Base-by-base conservation (phyloP, 805 yeast species). In the Pichia paraexigua region DNA sequence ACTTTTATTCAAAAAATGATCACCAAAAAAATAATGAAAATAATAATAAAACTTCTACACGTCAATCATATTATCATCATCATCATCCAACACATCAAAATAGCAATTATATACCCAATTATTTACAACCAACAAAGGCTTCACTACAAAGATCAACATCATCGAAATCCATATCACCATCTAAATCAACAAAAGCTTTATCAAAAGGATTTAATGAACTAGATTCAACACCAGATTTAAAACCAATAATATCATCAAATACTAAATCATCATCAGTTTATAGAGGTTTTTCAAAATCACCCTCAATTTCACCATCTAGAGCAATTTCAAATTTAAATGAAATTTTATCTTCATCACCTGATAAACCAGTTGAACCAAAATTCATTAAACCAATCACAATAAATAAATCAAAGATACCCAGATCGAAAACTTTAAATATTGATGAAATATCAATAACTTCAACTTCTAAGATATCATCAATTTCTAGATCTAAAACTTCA, bases 101-200 rank as follows among this genome's bases (percentile, higher is more conserved):
- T 41, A 49, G 12, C 40, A 46, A 41, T 30, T 30, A 30, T n/a
- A 40, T 56, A 9, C 63, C 63, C 18, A 54, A 56, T 3, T 60
- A 60, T 47, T 48, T 60, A 28, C 47, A 54, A n/a, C 63, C 63
- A 5, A 60, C 63, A 11, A 57, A 54, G 24, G 51, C 63, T 1
- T 60, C 61, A 13, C 20, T 57, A 27, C 56, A 53, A 44, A 54
- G 48, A 44, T 52, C 55, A 7, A 25, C 46, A 6, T 56, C 56
- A 2, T 49, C 41, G 3, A 44, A 41, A 18, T 45, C 40, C 18
- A 15, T 49, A 43, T 51, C 57, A 32, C 53, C 56, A 13, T 45
- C 54, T 15, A 53, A 46, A 51, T 49, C 55, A 10, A 32, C 54
- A 20, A 49, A 17, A 42, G 49, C 56, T 8, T n/a, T 37, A 13